A percentile compares a stretch with the other conserved stretches of the same genome.
These are phyloP conservation scores for Hymenoscyphus repandus DNA, from an alignment of 2,329 filamentous ascomycete species.

Conservation along the genomic window DNA sequence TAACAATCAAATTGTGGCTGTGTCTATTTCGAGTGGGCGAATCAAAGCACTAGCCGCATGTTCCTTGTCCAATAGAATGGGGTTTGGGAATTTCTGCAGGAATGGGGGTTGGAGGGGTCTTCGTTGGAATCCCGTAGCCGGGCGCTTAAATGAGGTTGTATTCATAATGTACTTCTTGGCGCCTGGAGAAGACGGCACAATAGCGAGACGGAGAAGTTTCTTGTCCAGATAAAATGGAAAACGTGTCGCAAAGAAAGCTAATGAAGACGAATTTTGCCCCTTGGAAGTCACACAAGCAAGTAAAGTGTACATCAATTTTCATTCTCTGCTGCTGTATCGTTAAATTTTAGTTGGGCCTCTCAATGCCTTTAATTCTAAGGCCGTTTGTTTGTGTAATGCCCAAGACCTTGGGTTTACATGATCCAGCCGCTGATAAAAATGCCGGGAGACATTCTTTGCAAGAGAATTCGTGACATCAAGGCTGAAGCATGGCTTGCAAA, in stretches of 20 bases:
- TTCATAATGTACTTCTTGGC: background rate
- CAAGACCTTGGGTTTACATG: too few species aligned
- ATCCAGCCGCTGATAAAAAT: background rate
- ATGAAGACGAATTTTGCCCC: too few species aligned
- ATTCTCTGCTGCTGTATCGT: too few species aligned
- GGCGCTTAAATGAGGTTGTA: slow-evolving; percentile 17
- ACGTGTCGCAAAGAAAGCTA: too few species aligned
- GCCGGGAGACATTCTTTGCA: background rate
- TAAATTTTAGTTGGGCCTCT: too few species aligned
- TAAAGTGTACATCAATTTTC: too few species aligned
- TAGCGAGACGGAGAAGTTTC: too few species aligned
- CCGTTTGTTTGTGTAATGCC: too few species aligned
- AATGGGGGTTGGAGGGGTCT: background rate
- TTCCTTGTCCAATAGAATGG: slow-evolving; percentile 13
- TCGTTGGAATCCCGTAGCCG: slow-evolving; percentile 6
- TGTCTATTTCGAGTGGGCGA: slow-evolving; percentile 21
- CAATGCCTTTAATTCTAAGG: too few species aligned
- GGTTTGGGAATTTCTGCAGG: background rate
- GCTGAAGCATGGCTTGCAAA: background rate
- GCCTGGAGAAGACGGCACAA: background rate
- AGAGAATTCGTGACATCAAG: background rate
- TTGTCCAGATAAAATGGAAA: too few species aligned
- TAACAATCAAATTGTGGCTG: slow-evolving; percentile 17
- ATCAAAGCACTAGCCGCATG: background rate
- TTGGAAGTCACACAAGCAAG: too few species aligned